Base-by-base conservation (phyloP, 345 rosid species). In the Excoecaria cochinchinensis region DNA sequence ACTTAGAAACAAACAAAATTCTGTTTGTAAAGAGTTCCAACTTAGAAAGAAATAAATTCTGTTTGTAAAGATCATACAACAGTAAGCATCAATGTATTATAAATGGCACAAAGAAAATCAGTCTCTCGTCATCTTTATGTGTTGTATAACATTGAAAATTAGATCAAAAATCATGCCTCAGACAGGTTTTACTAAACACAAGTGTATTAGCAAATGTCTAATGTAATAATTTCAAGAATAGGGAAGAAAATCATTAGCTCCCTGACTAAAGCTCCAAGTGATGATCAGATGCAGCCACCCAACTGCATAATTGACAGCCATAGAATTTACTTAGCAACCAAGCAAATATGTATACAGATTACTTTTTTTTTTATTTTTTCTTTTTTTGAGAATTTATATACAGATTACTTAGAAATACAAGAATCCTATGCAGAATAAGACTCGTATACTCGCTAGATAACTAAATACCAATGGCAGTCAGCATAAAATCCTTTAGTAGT, bases 211-310 rank as follows among this genome's bases (percentile, higher is more conserved):
- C 21, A 74, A 42, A n/a, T 8, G 24, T 58, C 39, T 8, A 40
- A 11, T 16, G 53, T 16, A 61, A 48, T 6, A 60, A 9, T 39
- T 11, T 5, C 19, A 63, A 53, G 22, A 25, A 51, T 13, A 0
- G 69, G 3, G 6, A 68, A 50, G 14, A 70, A 53, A 19, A 10
- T 0, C 11, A 4, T 44, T 31, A 42, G n/a, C 39, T 1, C 40
- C 39, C 63, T 25, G 4, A 47, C 53, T 58, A 12, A 67, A 52
- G 72, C 65, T 60, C 24, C 50, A 1, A 4, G 14, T 25, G 36
- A 53, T 31, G 21, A 71, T 75, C 68, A 79, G 61, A 79, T 70
- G 71, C 78, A 74, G 52, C 82, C 82, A 25, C 82, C 82, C 78
- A 79, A 70, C 78, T 74, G 67, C 57, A 19, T 50, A 67, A 50